These are phyloP conservation scores for Parafenestella ontariensis DNA, from an alignment of 2,329 filamentous ascomycete species.

Conservation along the genomic window DNA sequence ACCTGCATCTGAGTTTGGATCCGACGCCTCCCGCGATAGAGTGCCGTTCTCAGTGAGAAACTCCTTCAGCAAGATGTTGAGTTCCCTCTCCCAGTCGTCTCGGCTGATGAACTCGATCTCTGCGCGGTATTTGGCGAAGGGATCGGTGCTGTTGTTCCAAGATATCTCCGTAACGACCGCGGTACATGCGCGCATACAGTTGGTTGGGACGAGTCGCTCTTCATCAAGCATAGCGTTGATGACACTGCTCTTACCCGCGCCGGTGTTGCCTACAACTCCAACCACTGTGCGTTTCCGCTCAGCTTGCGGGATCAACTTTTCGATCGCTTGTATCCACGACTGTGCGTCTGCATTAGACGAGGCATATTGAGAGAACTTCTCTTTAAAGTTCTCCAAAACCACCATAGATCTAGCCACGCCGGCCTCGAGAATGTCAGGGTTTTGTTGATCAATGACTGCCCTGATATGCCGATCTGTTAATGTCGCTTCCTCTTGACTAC, in stretches of 20 bases:
- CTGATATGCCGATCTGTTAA: slow-evolving; percentile 33
- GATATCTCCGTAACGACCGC: slow-evolving; percentile 67
- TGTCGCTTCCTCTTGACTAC: slow-evolving; percentile 6
- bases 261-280: slow-evolving; percentile 68
- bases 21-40: slow-evolving; percentile 46
- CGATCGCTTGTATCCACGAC: slow-evolving; percentile 53
- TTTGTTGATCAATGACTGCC: slow-evolving; percentile 40
- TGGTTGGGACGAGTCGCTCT: slow-evolving; percentile 63
- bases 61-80: slow-evolving; percentile 59
- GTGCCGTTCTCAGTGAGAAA: slow-evolving; percentile 53
- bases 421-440: slow-evolving; percentile 48
- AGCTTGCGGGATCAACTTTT: slow-evolving; percentile 51
- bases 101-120: slow-evolving; percentile 65
- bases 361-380: slow-evolving; percentile 34
- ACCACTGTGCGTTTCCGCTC: slow-evolving; percentile 57
- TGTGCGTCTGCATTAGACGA: slow-evolving; percentile 37
- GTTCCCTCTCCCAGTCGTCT: slow-evolving; percentile 62
- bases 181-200: slow-evolving; percentile 68
- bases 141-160: slow-evolving; percentile 58
- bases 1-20: slow-evolving; percentile 57
- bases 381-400: slow-evolving; percentile 46
- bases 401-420: slow-evolving; percentile 49
- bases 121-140: slow-evolving; percentile 56
- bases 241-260: slow-evolving; percentile 67
- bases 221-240: slow-evolving; percentile 71